Base-by-base conservation (phyloP, 768 basidiomycete genomes). In the Kwoniella pini region DNA sequence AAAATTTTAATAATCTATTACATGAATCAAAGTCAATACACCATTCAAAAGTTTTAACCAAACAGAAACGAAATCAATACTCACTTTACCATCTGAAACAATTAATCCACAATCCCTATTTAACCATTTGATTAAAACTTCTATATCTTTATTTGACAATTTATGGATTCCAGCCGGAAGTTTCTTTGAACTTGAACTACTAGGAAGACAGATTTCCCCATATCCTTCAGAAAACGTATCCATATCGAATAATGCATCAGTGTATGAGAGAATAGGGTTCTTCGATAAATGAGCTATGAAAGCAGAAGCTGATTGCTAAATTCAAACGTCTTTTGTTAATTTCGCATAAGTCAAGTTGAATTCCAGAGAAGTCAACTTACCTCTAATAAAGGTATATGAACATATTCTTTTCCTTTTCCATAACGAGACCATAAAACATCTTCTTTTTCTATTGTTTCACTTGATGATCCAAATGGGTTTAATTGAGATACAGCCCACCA, bases 1-100 rank as follows among this genome's bases (percentile, higher is more conserved):
- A 88, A 70, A 65, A 96, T 89, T 77, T 96, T 95, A 73, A 95
- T 85, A n/a, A 88, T 81, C 90, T 93, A 27, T 38, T 3, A 76
- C 84, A 62, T 57, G 91, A 91, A 65, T 62, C 84, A 82, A 51
- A 89, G 85, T 15, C 84, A 80, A 0, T 89, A 82, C 13, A 95
- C 64, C 0, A 83, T 81, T 15, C 79, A 80, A 69, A 82, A 83
- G 74, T 97, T 94, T 49, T 94, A 82, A 74, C 88, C 84, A 40
- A 98, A 80, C 76, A n/a, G 85, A 92, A 79, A 82, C 87, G 38
- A 3, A 17, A 28, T 43, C 45, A 33, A 22, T 2, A 77, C 84
- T 62, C 57, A 91, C 91, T 65, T 87, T 86, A 62, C 84, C 83
- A 49, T 90, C 85, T 12, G 84, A 80, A 0, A 89, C 82, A 12